phyloP scores from a whole-genome alignment of 768 basidiomycete genomes.

The Mycena albidolilacea region DNA sequence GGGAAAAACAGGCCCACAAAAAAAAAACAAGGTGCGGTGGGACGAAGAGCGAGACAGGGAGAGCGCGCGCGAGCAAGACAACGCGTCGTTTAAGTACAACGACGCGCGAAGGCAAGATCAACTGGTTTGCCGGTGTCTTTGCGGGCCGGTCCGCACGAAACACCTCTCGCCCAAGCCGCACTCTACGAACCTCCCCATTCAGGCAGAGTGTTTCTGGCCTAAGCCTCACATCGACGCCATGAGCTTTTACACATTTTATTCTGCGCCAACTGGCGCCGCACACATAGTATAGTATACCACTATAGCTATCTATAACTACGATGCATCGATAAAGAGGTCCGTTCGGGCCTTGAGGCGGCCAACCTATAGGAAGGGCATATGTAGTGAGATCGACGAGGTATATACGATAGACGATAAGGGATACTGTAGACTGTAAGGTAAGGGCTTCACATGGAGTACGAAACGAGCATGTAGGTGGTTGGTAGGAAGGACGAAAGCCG shows the following conservation, averaged over 20 bases:
- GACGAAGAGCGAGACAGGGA: too few species aligned
- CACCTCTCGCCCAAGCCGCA: too few species aligned
- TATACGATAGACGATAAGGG: neutral
- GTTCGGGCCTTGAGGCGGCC: neutral
- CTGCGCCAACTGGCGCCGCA: slow-evolving; percentile 28
- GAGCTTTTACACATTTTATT: slow-evolving; percentile 6
- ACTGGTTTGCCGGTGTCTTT: too few species aligned
- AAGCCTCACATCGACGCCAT: too few species aligned
- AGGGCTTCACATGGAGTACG: neutral
- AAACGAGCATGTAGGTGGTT: neutral
- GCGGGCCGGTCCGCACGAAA: too few species aligned
- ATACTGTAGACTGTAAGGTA: neutral
- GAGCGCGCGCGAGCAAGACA: too few species aligned
- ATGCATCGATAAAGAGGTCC: slow-evolving; percentile 18
- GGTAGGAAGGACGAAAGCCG: neutral
- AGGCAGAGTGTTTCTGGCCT: too few species aligned
- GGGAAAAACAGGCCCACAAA: too few species aligned
- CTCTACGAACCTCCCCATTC: too few species aligned
- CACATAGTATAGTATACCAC: neutral
- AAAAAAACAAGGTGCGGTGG: too few species aligned
- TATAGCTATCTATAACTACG: slow-evolving; percentile 7
- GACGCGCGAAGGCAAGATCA: too few species aligned
- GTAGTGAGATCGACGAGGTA: neutral
- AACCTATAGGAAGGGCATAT: neutral
- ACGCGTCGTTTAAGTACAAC: too few species aligned